Conservation (phyloP, 1,284 basidiomycete genomes). For the Tilletia walkeri region DNA sequence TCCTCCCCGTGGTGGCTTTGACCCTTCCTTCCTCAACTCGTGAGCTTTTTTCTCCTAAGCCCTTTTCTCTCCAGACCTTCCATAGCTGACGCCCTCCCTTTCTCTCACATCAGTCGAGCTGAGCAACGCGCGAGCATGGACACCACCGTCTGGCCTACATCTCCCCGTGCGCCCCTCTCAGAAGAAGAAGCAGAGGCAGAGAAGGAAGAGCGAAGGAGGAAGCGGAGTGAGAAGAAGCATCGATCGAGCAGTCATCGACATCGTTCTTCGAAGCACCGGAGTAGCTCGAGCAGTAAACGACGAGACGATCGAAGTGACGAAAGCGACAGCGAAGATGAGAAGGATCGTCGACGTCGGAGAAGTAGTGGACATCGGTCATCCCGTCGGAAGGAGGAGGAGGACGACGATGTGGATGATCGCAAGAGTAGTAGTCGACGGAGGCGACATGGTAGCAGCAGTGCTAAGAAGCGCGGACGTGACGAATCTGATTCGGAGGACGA, state of each 20-base stretch:
- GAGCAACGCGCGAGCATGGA: not conserved
- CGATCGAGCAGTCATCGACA: slow-evolving; percentile 6
- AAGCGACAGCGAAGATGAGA: slow-evolving; percentile 12
- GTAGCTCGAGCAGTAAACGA: not conserved
- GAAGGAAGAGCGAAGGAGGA: slow-evolving; percentile 10
- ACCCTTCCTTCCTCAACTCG: slow-evolving; percentile 2
- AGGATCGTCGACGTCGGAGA: not conserved
- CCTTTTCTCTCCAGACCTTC: not conserved
- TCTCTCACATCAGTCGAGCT: not conserved
- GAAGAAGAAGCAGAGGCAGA: slow-evolving; percentile 13
- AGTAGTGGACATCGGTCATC: no score
- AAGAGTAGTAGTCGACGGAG: not conserved
- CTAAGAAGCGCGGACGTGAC: not conserved
- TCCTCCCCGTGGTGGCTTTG: not conserved
- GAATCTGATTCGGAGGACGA: not conserved
- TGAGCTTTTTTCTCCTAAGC: not conserved
- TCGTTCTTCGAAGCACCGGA: not conserved
- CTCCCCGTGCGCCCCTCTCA: not conserved
- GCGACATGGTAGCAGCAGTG: not conserved
- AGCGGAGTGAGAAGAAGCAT: not conserved
- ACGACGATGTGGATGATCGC: no score
- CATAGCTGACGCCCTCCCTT: not conserved
- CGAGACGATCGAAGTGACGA: not conserved
- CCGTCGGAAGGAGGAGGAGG: not conserved
- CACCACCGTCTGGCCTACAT: not conserved